Percentiles rank a stretch among this genome's conserved stretches.
phyloP scores from a whole-genome alignment of 2,329 filamentous ascomycete species.

The Beauveria sp. region DNA sequence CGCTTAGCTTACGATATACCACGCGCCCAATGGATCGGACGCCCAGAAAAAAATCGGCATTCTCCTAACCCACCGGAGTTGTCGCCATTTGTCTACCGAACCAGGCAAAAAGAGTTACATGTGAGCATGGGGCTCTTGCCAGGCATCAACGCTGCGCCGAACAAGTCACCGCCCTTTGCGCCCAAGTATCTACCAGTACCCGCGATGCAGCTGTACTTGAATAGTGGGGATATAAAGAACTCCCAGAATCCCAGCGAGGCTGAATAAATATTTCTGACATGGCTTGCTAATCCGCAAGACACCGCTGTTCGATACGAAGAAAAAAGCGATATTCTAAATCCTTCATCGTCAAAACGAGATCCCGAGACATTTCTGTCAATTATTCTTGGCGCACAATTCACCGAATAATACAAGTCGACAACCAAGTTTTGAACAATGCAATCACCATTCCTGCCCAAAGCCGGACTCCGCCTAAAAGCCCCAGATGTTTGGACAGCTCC shows the following conservation, averaged over 20 bases:
- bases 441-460: conserved; percentile 1
- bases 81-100: background rate
- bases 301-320: background rate
- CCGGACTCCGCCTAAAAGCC: background rate
- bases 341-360: background rate
- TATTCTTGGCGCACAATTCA: background rate
- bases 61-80: background rate
- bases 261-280: background rate
- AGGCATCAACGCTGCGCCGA: background rate
- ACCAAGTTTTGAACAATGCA: background rate
- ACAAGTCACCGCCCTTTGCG: conserved; percentile 10
- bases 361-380: background rate
- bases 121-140: conserved; percentile 3
- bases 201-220: background rate
- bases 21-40: conserved; percentile 3
- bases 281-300: background rate
- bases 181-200: background rate
- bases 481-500: background rate
- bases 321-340: no score
- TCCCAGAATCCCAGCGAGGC: no score
- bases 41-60: background rate
- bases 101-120: background rate
- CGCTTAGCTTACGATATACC: conserved; percentile 6
- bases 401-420: background rate
- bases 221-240: background rate